Base-by-base conservation (phyloP, 352 stramenopile genomes). In the Phytophthora foliorum region DNA sequence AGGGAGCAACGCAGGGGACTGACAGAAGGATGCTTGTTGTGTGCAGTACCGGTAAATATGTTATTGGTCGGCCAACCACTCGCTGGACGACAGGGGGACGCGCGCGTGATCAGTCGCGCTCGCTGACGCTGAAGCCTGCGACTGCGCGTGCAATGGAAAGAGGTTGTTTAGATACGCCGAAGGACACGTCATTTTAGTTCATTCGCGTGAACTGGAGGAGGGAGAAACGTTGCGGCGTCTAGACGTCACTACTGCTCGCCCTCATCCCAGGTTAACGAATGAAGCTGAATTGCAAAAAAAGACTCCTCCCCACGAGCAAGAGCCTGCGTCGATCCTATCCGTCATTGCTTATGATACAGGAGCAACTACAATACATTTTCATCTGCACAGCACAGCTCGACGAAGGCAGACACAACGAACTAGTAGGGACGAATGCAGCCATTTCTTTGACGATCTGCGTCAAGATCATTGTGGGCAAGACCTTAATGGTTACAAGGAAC, bases 11-110 rank as follows among this genome's bases (percentile, higher is more conserved):
- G 21, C 13, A 31, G 22, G 17, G 24, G 19, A 48, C 44, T 69
- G 13, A 63, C 36, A 16, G 19, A 29, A 10, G 14, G 17, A 9
- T 61, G n/a, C 6, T 41, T 62, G 42, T 52, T 24, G 16, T 62
- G 24, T 68, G 31, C 59, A 89, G 81, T 89, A 89, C 81, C 81
- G 81, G 77, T 89, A 89, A 89, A 82, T 78, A 63, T 70, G 49
- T 82, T 82, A 80, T 84, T 83, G 75, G 80, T 74, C 67, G 75
- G 57, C 71, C 60, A 77, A 64, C 59, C 68, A 54, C 59, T 75
- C 67, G 72, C 57, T 74, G 64, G 72, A 74, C 68, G 57, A 74
- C 63, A 34, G 50, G 50, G 60, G 55, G 42, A 63, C 22, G 71
- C 75, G 72, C 59, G 62, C 62, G 52, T 63, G 58, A 73, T 50